These are phyloP conservation scores for Boletus tomentosulus DNA, from an alignment of 768 basidiomycete genomes.

Conservation along the genomic window DNA sequence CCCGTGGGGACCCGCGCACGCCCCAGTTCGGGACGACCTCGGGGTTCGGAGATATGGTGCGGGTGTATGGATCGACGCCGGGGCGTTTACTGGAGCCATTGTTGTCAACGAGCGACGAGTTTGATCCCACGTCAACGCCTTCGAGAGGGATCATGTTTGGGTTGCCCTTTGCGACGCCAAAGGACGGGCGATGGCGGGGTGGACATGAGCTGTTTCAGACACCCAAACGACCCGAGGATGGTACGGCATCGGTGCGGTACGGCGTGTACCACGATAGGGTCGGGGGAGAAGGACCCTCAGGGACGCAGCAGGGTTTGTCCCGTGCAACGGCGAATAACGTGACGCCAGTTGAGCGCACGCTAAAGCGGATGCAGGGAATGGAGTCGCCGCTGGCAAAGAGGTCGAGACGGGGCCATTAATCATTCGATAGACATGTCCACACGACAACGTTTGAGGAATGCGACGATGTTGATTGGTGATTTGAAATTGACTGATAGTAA, in stretches of 20 bases:
- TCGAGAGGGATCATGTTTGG: constrained; percentile 71
- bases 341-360: constrained; percentile 47
- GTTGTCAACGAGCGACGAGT: constrained; percentile 42
- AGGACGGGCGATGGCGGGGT: constrained; percentile 45
- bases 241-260: constrained; percentile 7
- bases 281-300: constrained; percentile 20
- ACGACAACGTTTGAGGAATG: neutral
- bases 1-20: constrained; percentile 50
- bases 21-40: constrained; percentile 39
- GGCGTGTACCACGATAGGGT: constrained; percentile 10
- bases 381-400: constrained; percentile 32
- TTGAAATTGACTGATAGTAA: neutral
- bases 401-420: constrained; percentile 9
- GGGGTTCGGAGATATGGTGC: constrained; percentile 33
- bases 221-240: constrained; percentile 38
- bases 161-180: constrained; percentile 59
- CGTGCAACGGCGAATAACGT: constrained; percentile 37
- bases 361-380: constrained; percentile 22
- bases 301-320: constrained; percentile 10
- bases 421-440: constrained; percentile 1
- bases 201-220: constrained; percentile 49
- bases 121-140: constrained; percentile 77
- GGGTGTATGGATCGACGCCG: constrained; percentile 38
- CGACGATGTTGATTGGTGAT: neutral
- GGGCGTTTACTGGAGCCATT: constrained; percentile 32